These are phyloP conservation scores for Lentinula sp. DNA, from an alignment of 768 basidiomycete genomes.

Conservation along the genomic window DNA sequence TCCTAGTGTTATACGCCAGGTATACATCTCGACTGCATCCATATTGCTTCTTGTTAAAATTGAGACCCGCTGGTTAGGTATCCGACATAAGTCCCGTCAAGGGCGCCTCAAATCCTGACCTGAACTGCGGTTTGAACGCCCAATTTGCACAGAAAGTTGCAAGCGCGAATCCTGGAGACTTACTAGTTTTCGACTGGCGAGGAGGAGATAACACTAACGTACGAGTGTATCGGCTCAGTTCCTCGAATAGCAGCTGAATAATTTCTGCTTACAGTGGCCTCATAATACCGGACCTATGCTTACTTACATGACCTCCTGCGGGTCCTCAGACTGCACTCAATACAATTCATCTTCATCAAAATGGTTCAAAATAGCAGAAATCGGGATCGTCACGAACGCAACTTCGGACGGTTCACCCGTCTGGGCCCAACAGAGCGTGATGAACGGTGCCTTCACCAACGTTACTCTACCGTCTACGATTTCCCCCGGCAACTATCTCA, in stretches of 20 bases:
- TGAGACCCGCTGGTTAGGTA: neutral
- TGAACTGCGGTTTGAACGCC: conserved; percentile 42
- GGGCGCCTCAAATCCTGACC: conserved; percentile 31
- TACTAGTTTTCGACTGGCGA: conserved; percentile 35
- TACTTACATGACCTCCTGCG: conserved; percentile 70
- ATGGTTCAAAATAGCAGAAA: conserved; percentile 72
- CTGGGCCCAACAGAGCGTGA: conserved; percentile 16
- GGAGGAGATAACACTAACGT: conserved; percentile 26
- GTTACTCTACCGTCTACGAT: conserved; percentile 45
- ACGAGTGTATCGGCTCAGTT: neutral
- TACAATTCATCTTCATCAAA: conserved; percentile 52
- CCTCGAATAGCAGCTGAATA: neutral
- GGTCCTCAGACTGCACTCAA: conserved; percentile 46
- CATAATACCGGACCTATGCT: conserved; percentile 49
- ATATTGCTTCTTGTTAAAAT: too few species aligned
- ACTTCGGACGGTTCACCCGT: conserved; percentile 7
- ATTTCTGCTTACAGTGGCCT: neutral
- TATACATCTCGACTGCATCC: conserved; percentile 16
- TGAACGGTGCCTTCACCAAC: conserved; percentile 33
- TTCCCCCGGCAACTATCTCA: conserved; percentile 62
- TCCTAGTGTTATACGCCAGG: conserved; percentile 38
- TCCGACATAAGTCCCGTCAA: conserved; percentile 33
- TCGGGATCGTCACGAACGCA: conserved; percentile 31
- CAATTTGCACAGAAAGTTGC: conserved; percentile 36
- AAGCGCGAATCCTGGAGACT: conserved; percentile 40